Conservation (phyloP, 148 eudicot genomes). For the Rhododendron kiyosumense region DNA sequence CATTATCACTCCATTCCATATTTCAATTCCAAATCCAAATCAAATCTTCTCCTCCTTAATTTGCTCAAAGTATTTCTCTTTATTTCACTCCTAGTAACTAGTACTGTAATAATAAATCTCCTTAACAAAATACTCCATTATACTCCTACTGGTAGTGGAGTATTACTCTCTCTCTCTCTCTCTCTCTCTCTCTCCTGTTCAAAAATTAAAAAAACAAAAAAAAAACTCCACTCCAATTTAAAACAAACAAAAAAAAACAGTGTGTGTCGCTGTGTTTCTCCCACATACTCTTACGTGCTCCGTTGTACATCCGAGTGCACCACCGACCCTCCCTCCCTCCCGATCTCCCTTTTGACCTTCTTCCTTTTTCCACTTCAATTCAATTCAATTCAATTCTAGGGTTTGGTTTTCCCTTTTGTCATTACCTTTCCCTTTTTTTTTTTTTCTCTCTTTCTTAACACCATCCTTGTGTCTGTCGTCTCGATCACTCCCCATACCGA, state of each 20-base stretch:
- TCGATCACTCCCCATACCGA: constrained; percentile 1
- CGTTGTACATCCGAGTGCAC: constrained; percentile 3
- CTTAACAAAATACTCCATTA: too few species aligned
- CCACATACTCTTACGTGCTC: background rate
- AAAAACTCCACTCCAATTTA: too few species aligned
- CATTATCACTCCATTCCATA: background rate
- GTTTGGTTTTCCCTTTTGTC: constrained; percentile 13
- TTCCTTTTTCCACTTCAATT: constrained; percentile 7
- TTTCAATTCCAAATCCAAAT: background rate
- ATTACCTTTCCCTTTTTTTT: background rate
- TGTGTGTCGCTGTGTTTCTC: background rate
- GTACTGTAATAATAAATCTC: too few species aligned
- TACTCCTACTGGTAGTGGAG: too few species aligned
- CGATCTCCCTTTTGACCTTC: constrained; percentile 19
- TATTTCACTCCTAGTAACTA: too few species aligned
- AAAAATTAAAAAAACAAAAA: too few species aligned
- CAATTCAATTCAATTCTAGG: constrained; percentile 13
- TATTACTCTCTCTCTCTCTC: too few species aligned
- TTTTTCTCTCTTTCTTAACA: background rate
- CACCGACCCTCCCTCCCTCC: constrained; percentile 4
- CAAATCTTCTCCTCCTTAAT: too few species aligned
- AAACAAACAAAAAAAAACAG: background rate
- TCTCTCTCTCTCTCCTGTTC: too few species aligned
- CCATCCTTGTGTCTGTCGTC: background rate
- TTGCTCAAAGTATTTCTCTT: too few species aligned